Evolutionary conservation across 306 rosid species (phyloP).

Genomic region (Prunus mira): DNA sequence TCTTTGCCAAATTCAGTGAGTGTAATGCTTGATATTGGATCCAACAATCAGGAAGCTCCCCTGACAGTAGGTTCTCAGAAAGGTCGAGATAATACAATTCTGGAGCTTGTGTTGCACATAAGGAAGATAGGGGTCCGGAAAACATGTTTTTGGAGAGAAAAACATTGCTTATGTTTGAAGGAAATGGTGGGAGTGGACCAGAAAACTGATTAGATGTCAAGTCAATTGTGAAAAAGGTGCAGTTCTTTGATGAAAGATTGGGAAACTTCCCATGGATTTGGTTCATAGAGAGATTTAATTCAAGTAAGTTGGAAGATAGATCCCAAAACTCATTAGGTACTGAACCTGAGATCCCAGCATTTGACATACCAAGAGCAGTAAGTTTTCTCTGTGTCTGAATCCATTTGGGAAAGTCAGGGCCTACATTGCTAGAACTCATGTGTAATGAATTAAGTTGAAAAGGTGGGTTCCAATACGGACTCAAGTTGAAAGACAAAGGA

Average conservation of each 20-base stretch:
- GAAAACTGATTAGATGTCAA: conserved; percentile 24
- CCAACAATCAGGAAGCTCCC: conserved; percentile 22
- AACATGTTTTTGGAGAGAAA: conserved; percentile 18
- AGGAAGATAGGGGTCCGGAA: neutral
- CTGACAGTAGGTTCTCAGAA: conserved; percentile 5
- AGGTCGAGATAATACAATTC: neutral
- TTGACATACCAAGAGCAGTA: neutral
- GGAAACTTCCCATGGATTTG: conserved; percentile 23
- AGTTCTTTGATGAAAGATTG: neutral
- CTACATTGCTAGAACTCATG: conserved; percentile 19
- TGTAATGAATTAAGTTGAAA: neutral
- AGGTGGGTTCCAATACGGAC: conserved; percentile 28
- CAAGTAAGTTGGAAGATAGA: neutral
- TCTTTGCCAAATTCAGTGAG: neutral
- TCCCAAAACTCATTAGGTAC: conserved; percentile 27
- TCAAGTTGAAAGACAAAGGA: conserved; percentile 27
- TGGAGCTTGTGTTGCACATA: neutral
- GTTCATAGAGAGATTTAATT: conserved; percentile 18
- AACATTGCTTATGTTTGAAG: neutral
- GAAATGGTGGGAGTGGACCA: conserved; percentile 17
- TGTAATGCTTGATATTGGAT: rapidly evolving
- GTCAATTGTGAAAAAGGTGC: neutral
- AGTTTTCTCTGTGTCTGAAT: conserved; percentile 24
- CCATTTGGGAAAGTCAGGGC: conserved; percentile 44
- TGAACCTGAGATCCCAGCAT: conserved; percentile 11